Conservation (phyloP, 441 rosid species). For the Euphorbia schlechtendalii region DNA sequence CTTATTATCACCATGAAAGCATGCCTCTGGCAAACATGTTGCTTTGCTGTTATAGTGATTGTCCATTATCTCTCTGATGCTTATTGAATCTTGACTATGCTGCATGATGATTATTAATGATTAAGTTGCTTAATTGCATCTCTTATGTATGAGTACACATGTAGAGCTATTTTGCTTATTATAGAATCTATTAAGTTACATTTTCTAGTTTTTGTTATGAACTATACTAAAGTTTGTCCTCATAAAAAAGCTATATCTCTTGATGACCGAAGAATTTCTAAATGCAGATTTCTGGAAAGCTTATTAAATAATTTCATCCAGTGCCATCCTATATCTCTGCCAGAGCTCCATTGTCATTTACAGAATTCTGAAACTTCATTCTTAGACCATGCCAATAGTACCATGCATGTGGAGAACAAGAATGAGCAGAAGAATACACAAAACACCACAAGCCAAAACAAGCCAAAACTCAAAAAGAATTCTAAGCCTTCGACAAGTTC, state of each 20-base stretch:
- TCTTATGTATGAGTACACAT: no score
- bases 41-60: no score
- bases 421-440: conserved; percentile 34
- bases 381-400: conserved; percentile 30
- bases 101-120: no score
- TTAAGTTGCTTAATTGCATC: no score
- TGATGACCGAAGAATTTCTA: conserved; percentile 22
- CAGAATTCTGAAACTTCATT: conserved; percentile 36
- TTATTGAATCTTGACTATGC: no score
- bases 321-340: conserved; percentile 52
- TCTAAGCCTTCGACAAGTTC: conserved; percentile 33
- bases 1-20: no score
- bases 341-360: conserved; percentile 50
- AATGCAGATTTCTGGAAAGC: conserved; percentile 72
- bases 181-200: no score
- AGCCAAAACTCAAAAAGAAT: conserved; percentile 37
- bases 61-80: no score
- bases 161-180: no score
- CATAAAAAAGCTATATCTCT: conserved; percentile 5
- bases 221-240: conserved; percentile 11
- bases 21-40: no score
- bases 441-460: conserved; percentile 31
- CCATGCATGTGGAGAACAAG: conserved; percentile 33
- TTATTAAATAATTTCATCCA: conserved; percentile 50
- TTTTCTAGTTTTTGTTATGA: neutral